phyloP scores from a whole-genome alignment of 108 stramenopile genomes.

The Craspedostauros australis region DNA sequence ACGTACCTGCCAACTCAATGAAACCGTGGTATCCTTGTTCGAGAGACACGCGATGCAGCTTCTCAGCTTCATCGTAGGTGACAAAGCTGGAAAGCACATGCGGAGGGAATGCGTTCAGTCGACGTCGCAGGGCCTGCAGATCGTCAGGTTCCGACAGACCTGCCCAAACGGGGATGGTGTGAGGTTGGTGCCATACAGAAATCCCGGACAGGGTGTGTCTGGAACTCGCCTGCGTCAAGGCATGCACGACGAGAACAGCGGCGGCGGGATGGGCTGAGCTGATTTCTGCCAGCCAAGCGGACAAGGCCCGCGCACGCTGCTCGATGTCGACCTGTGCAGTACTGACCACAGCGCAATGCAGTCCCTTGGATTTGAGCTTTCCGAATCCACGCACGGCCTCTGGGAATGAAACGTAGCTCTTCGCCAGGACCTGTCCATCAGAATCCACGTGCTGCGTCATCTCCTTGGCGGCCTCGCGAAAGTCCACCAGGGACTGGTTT shows the following conservation, averaged over 20 bases:
- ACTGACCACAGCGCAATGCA: slow-evolving; percentile 75
- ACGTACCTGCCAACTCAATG: slow-evolving; percentile 46
- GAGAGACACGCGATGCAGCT: slow-evolving; percentile 46
- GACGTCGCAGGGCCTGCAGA: slow-evolving; percentile 38
- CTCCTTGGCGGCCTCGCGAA: slow-evolving; percentile 35
- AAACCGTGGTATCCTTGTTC: slow-evolving; percentile 34
- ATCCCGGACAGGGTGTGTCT: slow-evolving; percentile 62
- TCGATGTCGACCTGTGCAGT: slow-evolving; percentile 66
- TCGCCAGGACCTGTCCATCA: slow-evolving; percentile 78
- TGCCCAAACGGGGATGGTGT: slow-evolving; percentile 72
- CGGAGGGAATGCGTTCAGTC: slow-evolving; percentile 68
- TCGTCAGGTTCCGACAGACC: slow-evolving; percentile 23
- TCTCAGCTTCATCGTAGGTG: slow-evolving; percentile 66
- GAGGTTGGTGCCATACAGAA: slow-evolving; percentile 64
- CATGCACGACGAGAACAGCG: slow-evolving; percentile 70
- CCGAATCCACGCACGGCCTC: slow-evolving; percentile 63
- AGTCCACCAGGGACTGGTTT: slow-evolving; percentile 37
- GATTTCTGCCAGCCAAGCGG: slow-evolving; percentile 74
- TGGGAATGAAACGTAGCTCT: slow-evolving; percentile 43
- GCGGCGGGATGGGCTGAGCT: slow-evolving; percentile 75
- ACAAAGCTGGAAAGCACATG: slow-evolving; percentile 71
- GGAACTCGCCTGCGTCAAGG: slow-evolving; percentile 64
- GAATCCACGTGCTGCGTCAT: slow-evolving; percentile 79
- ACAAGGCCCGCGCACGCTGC: slow-evolving; percentile 54
- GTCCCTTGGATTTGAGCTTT: slow-evolving; percentile 56